Percentiles rank a stretch among this genome's conserved stretches.
These are phyloP conservation scores for Erodium trifolium DNA, from an alignment of 441 rosid genomes.

Conservation along the genomic window DNA sequence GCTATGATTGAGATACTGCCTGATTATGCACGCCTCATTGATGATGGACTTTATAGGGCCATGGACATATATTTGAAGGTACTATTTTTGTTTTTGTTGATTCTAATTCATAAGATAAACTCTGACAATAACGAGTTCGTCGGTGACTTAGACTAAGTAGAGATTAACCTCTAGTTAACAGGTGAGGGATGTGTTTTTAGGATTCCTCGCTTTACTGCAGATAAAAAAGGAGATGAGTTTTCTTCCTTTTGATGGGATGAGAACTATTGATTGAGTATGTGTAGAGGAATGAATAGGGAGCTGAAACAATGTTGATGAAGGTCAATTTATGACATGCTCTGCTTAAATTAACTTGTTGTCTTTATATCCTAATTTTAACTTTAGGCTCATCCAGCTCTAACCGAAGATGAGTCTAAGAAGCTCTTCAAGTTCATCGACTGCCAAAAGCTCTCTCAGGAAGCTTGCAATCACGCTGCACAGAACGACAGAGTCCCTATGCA, in stretches of 20 bases:
- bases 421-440: conserved; percentile 68
- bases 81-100: conserved; percentile 4
- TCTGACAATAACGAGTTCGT: too few relatives aligned
- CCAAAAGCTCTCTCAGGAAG: conserved; percentile 64
- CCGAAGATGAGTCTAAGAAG: conserved; percentile 61
- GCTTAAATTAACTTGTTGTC: neutral
- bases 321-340: neutral
- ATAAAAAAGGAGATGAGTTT: too few relatives aligned
- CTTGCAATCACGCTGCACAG: conserved; percentile 63
- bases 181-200: too few relatives aligned
- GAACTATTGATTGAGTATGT: too few relatives aligned
- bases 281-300: neutral
- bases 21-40: conserved; percentile 61
- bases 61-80: conserved; percentile 83
- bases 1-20: conserved; percentile 67
- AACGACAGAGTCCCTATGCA: conserved; percentile 63
- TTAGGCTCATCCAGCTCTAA: conserved; percentile 64
- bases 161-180: too few relatives aligned
- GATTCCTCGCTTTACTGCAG: too few relatives aligned
- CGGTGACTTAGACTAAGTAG: too few relatives aligned
- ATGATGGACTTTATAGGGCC: conserved; percentile 79
- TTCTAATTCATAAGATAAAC: too few relatives aligned
- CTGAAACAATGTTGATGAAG: conserved; percentile 2
- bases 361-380: neutral
- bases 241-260: too few relatives aligned